Base-by-base conservation (phyloP, 805 yeast genomes). In the Kurtzmaniella fragi region DNA sequence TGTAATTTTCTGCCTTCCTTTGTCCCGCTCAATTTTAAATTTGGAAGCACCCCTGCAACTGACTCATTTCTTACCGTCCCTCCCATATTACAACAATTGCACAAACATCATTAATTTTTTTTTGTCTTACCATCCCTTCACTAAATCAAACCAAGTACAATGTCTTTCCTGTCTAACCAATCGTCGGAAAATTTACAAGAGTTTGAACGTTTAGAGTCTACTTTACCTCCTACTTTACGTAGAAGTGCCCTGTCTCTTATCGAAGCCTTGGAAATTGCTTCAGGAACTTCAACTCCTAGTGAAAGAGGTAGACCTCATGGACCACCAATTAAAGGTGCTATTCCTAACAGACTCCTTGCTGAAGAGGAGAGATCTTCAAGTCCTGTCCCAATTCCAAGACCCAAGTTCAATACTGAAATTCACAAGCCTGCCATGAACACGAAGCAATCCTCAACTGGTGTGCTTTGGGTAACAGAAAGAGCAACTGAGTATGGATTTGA, bases 391-490 rank as follows among this genome's bases (percentile, higher is more conserved):
- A 54, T 71, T 27, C 39, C 80, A 1, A 64, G 63, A 26, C 78
- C 79, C 5, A 52, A 61, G 34, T 57, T 63, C 48, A 61, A 66
- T 38, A 70, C 64, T 37, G 68, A 60, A 25, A 68, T 71, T 39
- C 70, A 69, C 49, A 71, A 73, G 48, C 83, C 83, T 5, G 83
- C 81, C 7, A 58, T 77, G 64, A 78, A 77, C 56, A 73, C 75
- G 28, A 67, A 68, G 41, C 80, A 77, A 48, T 72, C 79, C 10
- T 75, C 80, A 10, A 77, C 83, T 0, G 83, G 83, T 40, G 83
- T 77, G 27, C 69, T 77, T 38, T 77, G 83, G 83, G 76, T 76
- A 40, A 77, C 83, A 1, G 82, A 77, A 49, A 62, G 81, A 44
- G 83, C 83, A 25, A 57, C 61, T 32, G 81, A 73, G 44, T 73